Conservation (phyloP, 1,139 yeast genomes). For the Hyphopichia fennica region DNA sequence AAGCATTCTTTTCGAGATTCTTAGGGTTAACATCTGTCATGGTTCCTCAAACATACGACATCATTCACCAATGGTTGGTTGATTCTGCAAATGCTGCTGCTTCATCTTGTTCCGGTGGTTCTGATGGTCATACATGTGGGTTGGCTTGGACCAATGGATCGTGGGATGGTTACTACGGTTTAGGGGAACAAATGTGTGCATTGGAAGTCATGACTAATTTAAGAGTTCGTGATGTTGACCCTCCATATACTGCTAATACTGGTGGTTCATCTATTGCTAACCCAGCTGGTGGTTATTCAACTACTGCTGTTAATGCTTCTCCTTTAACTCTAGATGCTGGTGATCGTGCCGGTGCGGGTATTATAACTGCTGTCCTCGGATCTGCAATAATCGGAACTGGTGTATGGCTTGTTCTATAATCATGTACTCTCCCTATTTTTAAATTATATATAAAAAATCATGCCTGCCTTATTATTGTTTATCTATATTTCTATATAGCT, state of each 20-base stretch:
- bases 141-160: slow-evolving; percentile 62
- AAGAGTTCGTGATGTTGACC: slow-evolving; percentile 50
- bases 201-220: slow-evolving; percentile 73
- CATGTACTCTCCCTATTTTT: too few relatives aligned
- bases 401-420: slow-evolving; percentile 65
- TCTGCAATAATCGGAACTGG: slow-evolving; percentile 63
- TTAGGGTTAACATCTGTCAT: slow-evolving; percentile 72
- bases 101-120: slow-evolving; percentile 79
- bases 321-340: slow-evolving; percentile 56
- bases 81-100: slow-evolving; percentile 81
- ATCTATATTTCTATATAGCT: too few relatives aligned
- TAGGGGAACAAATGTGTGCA: slow-evolving; percentile 93
- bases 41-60: slow-evolving; percentile 62
- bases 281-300: slow-evolving; percentile 58
- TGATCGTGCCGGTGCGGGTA: slow-evolving; percentile 87
- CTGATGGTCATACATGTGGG: slow-evolving; percentile 90
- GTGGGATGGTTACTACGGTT: slow-evolving; percentile 83
- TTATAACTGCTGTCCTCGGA: slow-evolving; percentile 76
- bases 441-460: too few relatives aligned
- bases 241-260: slow-evolving; percentile 55
- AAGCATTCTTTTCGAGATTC: slow-evolving; percentile 77
- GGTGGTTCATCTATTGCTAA: slow-evolving; percentile 66
- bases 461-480: too few relatives aligned
- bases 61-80: slow-evolving; percentile 55
- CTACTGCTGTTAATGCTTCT: slow-evolving; percentile 32